Base-by-base conservation (phyloP, 495 filamentous ascomycete genomes). In the Penicillium cosmopolitanum region DNA sequence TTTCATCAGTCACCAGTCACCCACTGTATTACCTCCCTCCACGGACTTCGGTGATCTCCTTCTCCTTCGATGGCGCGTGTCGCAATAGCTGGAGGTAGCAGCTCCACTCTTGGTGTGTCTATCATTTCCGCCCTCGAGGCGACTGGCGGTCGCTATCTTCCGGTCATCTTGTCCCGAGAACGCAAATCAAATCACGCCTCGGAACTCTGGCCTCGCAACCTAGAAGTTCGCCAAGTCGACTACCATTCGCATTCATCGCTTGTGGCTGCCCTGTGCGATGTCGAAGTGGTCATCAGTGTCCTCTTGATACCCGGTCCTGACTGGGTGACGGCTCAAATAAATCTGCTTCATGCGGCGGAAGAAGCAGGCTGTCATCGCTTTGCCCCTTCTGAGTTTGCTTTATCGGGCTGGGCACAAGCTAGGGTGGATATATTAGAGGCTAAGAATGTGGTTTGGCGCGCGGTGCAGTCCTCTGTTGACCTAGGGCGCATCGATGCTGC, bases 341-440 rank as follows among this genome's bases (percentile, higher is more conserved):
- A 64, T 43, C 65, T 75, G 0, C 67, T 78, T 10, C 38, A 65
- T 8, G 75, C 73, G 10, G 62, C 70, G 11, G 59, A 61, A 40
- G 56, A 34, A 12, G 72, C 69, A 2, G 69, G 74, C 11, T 63
- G 66, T 6, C 38, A 34, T 4, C 66, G 73, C 2, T 77, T 77
- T 53, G 71, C 69, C 5, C 74, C 75, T 12, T 66, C 60, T 6
- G 69, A 76, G 55, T 77, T 67, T 33, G 64, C 66, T 2, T 28
- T 59, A 3, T 53, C 62, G 10, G 23, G 23, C 23, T 23, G 23
- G 23, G 23, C 23, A 23, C 23, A 23, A 4, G 23, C 23, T 23
- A 23, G 23, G 23, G 23, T 23, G 23, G 23, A 4, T 23, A 23
- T 23, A 23, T 23, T 23, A 23, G 23, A 23, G 23, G 23, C 23